Evolutionary conservation across 768 basidiomycete genomes (phyloP).

Genomic region (Mycena rosella): DNA sequence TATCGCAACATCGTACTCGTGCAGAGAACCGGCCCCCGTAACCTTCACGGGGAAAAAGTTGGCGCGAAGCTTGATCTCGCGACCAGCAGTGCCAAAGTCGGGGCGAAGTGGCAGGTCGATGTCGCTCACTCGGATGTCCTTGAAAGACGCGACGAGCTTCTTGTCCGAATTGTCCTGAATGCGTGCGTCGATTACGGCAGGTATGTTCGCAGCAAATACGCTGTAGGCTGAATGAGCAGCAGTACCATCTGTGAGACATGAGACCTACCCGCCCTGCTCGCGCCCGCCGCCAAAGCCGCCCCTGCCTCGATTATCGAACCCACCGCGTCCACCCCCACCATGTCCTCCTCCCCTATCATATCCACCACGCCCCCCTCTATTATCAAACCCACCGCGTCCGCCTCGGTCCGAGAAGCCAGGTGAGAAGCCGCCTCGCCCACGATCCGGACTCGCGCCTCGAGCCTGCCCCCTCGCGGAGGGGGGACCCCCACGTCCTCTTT

Average conservation of each 20-base stretch:
- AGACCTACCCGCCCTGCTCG: slow-evolving; percentile 58
- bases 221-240: slow-evolving; percentile 41
- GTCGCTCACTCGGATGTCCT: slow-evolving; percentile 45
- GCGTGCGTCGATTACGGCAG: slow-evolving; percentile 58
- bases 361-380: slow-evolving; percentile 30
- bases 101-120: slow-evolving; percentile 69
- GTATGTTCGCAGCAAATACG: slow-evolving; percentile 53
- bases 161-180: slow-evolving; percentile 57
- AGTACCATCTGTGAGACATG: neutral
- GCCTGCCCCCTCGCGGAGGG: slow-evolving; percentile 25
- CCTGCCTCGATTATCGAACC: slow-evolving; percentile 34
- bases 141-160: slow-evolving; percentile 54
- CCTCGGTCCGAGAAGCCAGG: slow-evolving; percentile 41
- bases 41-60: slow-evolving; percentile 77
- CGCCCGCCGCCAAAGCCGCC: slow-evolving; percentile 43
- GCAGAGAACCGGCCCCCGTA: slow-evolving; percentile 61
- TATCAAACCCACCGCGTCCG: slow-evolving; percentile 43
- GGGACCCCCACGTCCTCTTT: slow-evolving; percentile 55
- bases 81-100: slow-evolving; percentile 67
- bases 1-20: slow-evolving; percentile 74
- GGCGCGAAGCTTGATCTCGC: slow-evolving; percentile 64
- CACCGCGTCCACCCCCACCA: slow-evolving; percentile 37
- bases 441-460: slow-evolving; percentile 49
- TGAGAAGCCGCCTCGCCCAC: slow-evolving; percentile 39
- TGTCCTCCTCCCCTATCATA: slow-evolving; percentile 12